Percentiles rank a stretch among this genome's conserved stretches.
Evolutionary conservation across 2,329 filamentous ascomycete species (phyloP).

Genomic region (Exserohilum rostratum): DNA sequence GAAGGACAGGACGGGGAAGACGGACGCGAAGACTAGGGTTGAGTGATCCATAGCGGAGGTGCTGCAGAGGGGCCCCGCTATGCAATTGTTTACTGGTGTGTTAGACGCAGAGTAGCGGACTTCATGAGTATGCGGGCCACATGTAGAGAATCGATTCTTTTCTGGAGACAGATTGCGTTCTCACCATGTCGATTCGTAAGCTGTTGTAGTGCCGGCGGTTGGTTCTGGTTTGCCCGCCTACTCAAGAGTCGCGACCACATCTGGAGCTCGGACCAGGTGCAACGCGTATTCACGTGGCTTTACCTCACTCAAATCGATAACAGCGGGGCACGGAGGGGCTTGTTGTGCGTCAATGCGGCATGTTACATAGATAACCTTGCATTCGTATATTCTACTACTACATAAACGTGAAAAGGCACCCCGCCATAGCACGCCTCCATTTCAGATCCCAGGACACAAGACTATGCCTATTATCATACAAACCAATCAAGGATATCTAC

Average conservation of each 20-base stretch:
- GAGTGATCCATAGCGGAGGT: conserved; percentile 43
- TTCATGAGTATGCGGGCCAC: conserved; percentile 2
- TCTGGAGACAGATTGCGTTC: not conserved
- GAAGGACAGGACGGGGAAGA: conserved; percentile 52
- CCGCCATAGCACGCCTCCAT: not conserved
- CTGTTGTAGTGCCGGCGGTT: conserved; percentile 1
- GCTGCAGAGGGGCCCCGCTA: conserved; percentile 25
- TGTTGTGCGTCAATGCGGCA: not conserved
- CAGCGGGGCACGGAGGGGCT: not conserved
- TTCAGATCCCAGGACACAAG: not conserved
- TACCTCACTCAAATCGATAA: not conserved
- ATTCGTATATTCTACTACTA: conserved; percentile 12
- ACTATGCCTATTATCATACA: conserved; percentile 9
- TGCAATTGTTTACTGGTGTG: conserved; percentile 11
- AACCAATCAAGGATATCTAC: conserved; percentile 21
- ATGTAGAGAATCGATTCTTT: not conserved
- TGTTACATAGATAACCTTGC: not conserved
- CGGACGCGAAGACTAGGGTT: conserved; percentile 50
- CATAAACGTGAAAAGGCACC: conserved; percentile 3
- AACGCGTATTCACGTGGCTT: conserved; percentile 25
- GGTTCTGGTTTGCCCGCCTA: conserved; percentile 4
- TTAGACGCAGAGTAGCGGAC: not conserved
- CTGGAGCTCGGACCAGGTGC: conserved; percentile 13
- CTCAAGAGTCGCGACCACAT: conserved; percentile 12
- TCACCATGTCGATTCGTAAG: not conserved